Evolutionary conservation across 352 stramenopile species (phyloP), one percentile per base, ranked within the genome.

Genomic region (Pythium aquatile): DNA sequence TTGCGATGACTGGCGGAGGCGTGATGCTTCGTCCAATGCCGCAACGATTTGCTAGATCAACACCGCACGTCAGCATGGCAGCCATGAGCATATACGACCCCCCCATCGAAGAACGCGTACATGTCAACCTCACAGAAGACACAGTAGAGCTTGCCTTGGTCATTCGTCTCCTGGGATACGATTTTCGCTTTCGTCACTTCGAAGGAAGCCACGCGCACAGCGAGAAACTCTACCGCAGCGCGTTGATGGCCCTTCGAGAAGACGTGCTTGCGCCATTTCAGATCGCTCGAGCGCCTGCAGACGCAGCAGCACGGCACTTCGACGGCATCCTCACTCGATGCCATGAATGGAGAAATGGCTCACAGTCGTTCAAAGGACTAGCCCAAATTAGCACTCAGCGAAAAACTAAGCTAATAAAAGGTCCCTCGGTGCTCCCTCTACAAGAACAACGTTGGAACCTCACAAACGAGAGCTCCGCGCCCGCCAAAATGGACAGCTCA

Each of bases 191-290:
- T 55, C 24, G 49, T 59, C 3, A 51, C 56, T 39, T 69, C 52
- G 5, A 90, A 70, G 11, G 63, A 58, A 5, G 46, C 52, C 17
- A 61, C 54, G 10, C 81, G 72, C 32, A 48, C 44, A 10, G 63
- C 48, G 24, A 93, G 69, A 49, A 87, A 88, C 35, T 76, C 63
- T 2, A 55, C 59, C 1, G 77, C 77, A 1, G 65, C 65, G 29
- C 71, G 66, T 51, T 91, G 80, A 68, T 93, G 84, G 17, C 46
- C 58, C n/a, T 69, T 75, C 14, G 76, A 79, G 70, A 85, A 93
- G 20, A 87, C 73, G 65, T 93, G 84, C 62, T 86, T 87, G 52
- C 66, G 72, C 80, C 82, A 93, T 69, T 85, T 86, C 35, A 75
- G 55, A 33, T 79, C 64, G 62, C 79, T 89, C 32, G 82, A 90